Conservation (phyloP, 352 stramenopile genomes). For the Globisporangium emineosum region DNA sequence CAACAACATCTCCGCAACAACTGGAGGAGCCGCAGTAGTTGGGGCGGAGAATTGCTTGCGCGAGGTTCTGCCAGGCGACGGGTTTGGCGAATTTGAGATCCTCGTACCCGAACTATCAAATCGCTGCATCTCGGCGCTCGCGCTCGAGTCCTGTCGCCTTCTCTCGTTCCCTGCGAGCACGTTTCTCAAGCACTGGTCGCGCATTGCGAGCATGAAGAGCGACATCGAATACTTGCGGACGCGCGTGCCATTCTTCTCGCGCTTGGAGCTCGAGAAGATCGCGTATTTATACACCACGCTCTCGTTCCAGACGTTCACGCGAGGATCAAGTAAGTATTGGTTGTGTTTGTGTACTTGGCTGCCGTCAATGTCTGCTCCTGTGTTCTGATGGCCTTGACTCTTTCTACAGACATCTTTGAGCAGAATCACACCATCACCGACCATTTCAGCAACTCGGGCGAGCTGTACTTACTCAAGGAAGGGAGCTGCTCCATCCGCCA, state of each 20-base stretch:
- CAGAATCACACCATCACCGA: constrained; percentile 3
- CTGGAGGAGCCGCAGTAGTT: neutral
- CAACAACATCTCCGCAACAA: neutral
- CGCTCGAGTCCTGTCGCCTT: constrained; percentile 45
- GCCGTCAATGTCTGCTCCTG: neutral
- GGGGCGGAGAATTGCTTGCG: constrained; percentile 27
- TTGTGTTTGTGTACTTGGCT: neutral
- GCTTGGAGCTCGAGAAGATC: constrained; percentile 50
- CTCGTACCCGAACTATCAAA: constrained; percentile 34
- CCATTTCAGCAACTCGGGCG: constrained; percentile 3
- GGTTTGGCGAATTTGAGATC: constrained; percentile 71
- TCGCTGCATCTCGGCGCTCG: constrained; percentile 37
- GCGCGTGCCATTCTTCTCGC: constrained; percentile 35
- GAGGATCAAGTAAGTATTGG: constrained; percentile 36
- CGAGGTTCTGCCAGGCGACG: constrained; percentile 33
- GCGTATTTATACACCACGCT: constrained; percentile 58
- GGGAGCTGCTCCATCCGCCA: constrained; percentile 48
- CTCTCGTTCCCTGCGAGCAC: constrained; percentile 47
- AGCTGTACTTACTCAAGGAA: constrained; percentile 51
- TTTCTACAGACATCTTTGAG: constrained; percentile 34
- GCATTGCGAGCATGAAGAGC: constrained; percentile 23
- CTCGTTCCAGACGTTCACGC: constrained; percentile 36
- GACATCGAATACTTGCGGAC: constrained; percentile 52
- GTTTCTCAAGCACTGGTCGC: constrained; percentile 49
- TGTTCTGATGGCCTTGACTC: neutral